Conservation (phyloP, 495 filamentous ascomycete genomes). For the Penicillium coffeae region DNA sequence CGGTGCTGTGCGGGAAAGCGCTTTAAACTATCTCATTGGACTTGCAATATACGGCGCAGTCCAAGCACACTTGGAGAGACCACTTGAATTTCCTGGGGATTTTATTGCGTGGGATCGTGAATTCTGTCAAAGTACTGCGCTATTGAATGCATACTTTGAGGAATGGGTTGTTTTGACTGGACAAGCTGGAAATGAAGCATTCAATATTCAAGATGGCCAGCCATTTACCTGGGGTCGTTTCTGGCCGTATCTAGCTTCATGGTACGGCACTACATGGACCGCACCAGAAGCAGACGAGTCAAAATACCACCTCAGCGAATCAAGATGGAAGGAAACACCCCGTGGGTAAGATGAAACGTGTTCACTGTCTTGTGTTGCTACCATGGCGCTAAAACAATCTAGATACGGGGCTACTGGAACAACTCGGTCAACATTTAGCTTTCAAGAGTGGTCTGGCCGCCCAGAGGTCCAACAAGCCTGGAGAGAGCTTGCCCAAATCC, state of each 20-base stretch:
- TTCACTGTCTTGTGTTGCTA: too few species aligned
- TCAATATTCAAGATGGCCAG: conserved; percentile 41
- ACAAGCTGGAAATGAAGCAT: conserved; percentile 30
- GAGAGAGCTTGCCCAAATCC: too few species aligned
- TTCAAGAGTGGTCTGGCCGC: too few species aligned
- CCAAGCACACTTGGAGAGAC: conserved; percentile 22
- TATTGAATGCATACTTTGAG: conserved; percentile 41
- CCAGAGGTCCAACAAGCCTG: too few species aligned
- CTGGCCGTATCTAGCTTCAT: conserved; percentile 41
- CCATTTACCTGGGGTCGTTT: conserved; percentile 37
- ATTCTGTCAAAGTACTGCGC: conserved; percentile 30
- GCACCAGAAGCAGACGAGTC: too few species aligned
- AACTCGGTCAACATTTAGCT: too few species aligned
- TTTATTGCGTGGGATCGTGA: conserved; percentile 33
- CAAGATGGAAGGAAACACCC: too few species aligned
- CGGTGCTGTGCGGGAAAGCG: conserved; percentile 42
- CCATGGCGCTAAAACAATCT: too few species aligned
- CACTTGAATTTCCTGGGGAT: conserved; percentile 39
- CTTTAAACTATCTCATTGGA: conserved; percentile 43
- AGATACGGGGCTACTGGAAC: too few species aligned
- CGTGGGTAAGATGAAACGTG: too few species aligned
- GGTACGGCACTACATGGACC: conserved; percentile 40
- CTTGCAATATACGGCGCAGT: conserved; percentile 46
- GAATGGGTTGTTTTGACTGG: conserved; percentile 45
- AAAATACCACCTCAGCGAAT: too few species aligned